These are phyloP conservation scores for Malus asiatica DNA, from an alignment of 306 rosid genomes.

Conservation along the genomic window DNA sequence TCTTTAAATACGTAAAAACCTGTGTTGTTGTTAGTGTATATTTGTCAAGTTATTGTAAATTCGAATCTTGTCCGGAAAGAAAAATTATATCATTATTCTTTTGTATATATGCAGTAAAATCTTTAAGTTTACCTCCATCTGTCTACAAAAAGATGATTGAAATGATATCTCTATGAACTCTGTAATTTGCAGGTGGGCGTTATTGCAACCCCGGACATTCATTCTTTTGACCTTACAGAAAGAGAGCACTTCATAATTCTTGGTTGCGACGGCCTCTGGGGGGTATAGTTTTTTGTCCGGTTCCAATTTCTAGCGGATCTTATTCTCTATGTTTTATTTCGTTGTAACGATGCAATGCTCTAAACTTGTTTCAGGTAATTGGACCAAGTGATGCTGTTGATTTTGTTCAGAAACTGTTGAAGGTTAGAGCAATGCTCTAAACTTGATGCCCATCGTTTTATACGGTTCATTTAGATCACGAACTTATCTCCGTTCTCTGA, in stretches of 20 bases:
- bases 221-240: constrained; percentile 66
- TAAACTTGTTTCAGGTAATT: constrained; percentile 53
- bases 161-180: constrained; percentile 11
- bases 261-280: constrained; percentile 97
- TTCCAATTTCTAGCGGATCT: background rate
- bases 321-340: constrained; percentile 10
- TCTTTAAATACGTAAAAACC: background rate
- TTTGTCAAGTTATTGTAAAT: background rate
- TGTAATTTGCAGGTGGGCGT: constrained; percentile 68
- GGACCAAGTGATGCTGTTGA: constrained; percentile 93
- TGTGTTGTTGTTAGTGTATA: background rate
- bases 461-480: background rate
- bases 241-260: constrained; percentile 85
- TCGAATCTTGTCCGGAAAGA: background rate
- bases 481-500: background rate
- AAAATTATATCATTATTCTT: background rate
- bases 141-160: background rate
- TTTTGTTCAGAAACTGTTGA: constrained; percentile 71
- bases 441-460: background rate
- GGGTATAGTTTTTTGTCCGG: constrained; percentile 35
- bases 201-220: constrained; percentile 70
- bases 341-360: background rate
- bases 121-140: background rate
- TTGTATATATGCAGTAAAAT: background rate
- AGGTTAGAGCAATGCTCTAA: constrained; percentile 32